phyloP scores from a whole-genome alignment of 169 alveolate genomes.

The Eimeria zaria region DNA sequence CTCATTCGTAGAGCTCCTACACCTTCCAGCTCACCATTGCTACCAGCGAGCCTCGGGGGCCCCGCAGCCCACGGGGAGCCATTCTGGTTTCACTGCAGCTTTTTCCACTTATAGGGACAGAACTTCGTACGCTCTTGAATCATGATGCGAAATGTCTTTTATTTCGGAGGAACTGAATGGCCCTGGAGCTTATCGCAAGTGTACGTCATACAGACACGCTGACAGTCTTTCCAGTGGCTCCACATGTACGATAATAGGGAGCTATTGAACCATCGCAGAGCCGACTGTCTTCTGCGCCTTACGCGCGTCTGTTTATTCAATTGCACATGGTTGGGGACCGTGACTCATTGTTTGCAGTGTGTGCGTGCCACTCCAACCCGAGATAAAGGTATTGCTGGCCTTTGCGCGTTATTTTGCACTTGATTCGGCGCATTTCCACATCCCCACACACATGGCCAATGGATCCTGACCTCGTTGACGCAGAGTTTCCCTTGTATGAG shows the following conservation, averaged over 20 bases:
- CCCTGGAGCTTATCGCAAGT: background rate
- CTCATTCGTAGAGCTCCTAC: background rate
- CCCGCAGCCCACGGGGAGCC: background rate
- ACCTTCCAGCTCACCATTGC: background rate
- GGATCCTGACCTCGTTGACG: slow-evolving; percentile 72
- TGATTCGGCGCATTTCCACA: background rate
- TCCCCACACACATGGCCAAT: slow-evolving; percentile 49
- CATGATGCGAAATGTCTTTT: background rate
- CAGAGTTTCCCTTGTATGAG: background rate
- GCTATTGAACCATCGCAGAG: background rate
- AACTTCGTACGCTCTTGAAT: background rate
- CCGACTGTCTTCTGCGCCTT: background rate
- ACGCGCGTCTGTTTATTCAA: background rate
- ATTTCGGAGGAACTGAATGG: background rate
- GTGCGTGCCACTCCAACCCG: background rate
- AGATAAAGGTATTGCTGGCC: background rate
- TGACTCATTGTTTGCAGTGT: background rate
- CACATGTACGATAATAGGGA: background rate
- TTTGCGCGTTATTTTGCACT: background rate
- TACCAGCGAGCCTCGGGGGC: slow-evolving; percentile 31
- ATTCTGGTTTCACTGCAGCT: background rate
- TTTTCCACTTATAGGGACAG: background rate
- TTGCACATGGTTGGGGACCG: background rate
- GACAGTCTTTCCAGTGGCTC: background rate
- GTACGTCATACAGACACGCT: background rate